A percentile compares a stretch with the other conserved stretches of the same genome.
These are phyloP conservation scores for Chenopodium formosanum DNA, from an alignment of 148 eudicot genomes.

Conservation along the genomic window DNA sequence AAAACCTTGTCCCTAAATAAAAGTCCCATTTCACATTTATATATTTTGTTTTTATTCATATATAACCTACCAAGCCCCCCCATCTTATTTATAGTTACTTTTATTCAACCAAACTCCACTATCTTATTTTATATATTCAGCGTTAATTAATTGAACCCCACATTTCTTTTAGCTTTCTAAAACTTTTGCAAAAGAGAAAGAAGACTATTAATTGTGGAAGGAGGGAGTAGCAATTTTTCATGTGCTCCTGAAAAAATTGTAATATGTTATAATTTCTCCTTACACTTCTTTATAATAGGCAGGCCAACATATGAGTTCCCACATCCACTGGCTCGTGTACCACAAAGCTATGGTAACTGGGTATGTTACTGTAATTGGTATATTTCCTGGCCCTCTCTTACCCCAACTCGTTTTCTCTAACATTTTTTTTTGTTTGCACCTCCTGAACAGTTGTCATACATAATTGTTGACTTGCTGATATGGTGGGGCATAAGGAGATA, in stretches of 20 bases:
- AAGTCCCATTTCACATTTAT: too few relatives aligned
- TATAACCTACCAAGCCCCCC: too few relatives aligned
- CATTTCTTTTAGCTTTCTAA: too few relatives aligned
- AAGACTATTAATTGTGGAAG: too few relatives aligned
- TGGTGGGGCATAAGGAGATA: constrained; percentile 96
- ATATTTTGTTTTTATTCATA: too few relatives aligned
- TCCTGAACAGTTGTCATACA: constrained; percentile 65
- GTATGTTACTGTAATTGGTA: constrained; percentile 39
- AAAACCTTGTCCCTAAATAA: too few relatives aligned
- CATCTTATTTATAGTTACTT: too few relatives aligned
- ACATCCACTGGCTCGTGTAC: constrained; percentile 89
- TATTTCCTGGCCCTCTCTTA: background rate
- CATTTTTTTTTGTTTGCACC: constrained; percentile 3
- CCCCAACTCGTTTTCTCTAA: background rate
- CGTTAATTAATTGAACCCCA: too few relatives aligned
- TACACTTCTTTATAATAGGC: constrained; percentile 47
- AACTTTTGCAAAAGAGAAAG: too few relatives aligned
- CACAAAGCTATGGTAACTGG: constrained; percentile 90
- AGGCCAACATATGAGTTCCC: constrained; percentile 97
- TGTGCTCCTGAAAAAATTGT: background rate
- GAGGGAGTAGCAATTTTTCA: background rate
- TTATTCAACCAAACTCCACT: too few relatives aligned
- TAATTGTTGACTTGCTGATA: constrained; percentile 78
- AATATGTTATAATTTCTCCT: constrained; percentile 23
- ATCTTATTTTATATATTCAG: too few relatives aligned